Evolutionary conservation across 257 asterid species (phyloP).

Genomic region (Solanum chiquidenum): DNA sequence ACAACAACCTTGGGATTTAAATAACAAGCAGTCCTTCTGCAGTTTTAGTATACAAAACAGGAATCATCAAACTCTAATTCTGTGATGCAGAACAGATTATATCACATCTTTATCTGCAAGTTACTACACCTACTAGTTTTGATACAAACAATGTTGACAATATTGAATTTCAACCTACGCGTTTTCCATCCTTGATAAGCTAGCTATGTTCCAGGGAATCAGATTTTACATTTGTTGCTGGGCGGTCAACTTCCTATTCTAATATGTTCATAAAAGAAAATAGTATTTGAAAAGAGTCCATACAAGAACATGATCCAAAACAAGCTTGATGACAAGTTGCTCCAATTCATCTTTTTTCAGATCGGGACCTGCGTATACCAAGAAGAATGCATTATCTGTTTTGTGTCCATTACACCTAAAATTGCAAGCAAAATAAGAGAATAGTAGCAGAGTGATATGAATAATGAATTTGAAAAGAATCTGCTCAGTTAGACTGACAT

Average conservation of each 20-base stretch:
- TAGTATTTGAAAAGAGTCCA: neutral
- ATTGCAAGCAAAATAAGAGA: neutral
- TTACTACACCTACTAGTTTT: neutral
- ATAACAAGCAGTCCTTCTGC: neutral
- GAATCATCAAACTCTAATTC: neutral
- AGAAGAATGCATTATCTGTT: neutral
- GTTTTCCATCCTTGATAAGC: neutral
- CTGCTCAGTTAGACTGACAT: neutral
- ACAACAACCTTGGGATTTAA: neutral
- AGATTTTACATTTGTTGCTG: neutral
- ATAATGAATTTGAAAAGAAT: neutral
- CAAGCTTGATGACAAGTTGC: constrained; percentile 66
- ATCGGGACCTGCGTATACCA: constrained; percentile 44
- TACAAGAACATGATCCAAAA: constrained; percentile 74
- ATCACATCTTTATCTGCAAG: neutral
- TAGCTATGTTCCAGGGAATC: neutral
- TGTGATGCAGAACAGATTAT: neutral
- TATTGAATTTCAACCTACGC: neutral
- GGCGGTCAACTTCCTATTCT: neutral
- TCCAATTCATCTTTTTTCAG: constrained; percentile 76
- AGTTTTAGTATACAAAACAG: neutral
- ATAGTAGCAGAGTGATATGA: neutral
- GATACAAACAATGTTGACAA: neutral
- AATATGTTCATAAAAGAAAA: neutral
- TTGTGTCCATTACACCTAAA: neutral